Conservation (phyloP, 2,329 filamentous ascomycete species). For the Microdochium trichocladiopsis region DNA sequence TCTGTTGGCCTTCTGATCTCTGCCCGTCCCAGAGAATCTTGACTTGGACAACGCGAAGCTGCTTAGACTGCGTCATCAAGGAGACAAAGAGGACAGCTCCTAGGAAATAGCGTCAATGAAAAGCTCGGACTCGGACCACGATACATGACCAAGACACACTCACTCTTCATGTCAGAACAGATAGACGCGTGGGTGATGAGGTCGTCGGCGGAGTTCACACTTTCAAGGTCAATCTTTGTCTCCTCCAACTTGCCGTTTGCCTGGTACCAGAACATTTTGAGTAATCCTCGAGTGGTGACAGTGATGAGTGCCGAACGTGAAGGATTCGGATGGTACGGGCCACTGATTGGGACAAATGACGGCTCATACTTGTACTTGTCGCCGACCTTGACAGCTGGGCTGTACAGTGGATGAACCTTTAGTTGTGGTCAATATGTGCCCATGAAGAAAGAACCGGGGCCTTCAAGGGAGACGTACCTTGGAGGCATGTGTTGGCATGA, state of each 20-base stretch:
- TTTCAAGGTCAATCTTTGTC: conserved; percentile 66
- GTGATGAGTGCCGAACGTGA: conserved; percentile 69
- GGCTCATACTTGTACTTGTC: conserved; percentile 52
- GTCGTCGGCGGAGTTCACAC: conserved; percentile 63
- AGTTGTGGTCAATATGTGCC: background rate
- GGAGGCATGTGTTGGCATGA: conserved; percentile 36
- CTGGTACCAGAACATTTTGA: conserved; percentile 74
- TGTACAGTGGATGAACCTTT: conserved; percentile 42
- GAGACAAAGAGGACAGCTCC: conserved; percentile 51
- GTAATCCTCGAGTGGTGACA: conserved; percentile 64
- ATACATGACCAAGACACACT: no score
- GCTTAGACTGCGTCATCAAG: conserved; percentile 61
- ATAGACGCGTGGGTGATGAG: conserved; percentile 75
- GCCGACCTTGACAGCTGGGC: conserved; percentile 57
- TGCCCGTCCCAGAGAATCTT: conserved; percentile 66
- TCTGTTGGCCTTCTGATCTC: conserved; percentile 47
- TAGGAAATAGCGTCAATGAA: conserved; percentile 6
- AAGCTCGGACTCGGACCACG: no score
- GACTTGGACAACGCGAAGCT: conserved; percentile 68
- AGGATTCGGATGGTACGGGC: conserved; percentile 66
- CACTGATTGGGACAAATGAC: conserved; percentile 56
- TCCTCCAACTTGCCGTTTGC: conserved; percentile 67
- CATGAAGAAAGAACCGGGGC: background rate
- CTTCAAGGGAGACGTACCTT: conserved; percentile 18
- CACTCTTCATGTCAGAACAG: conserved; percentile 63